Base-by-base conservation (phyloP, 2,329 filamentous ascomycete species). In the Monosporascus sp. region DNA sequence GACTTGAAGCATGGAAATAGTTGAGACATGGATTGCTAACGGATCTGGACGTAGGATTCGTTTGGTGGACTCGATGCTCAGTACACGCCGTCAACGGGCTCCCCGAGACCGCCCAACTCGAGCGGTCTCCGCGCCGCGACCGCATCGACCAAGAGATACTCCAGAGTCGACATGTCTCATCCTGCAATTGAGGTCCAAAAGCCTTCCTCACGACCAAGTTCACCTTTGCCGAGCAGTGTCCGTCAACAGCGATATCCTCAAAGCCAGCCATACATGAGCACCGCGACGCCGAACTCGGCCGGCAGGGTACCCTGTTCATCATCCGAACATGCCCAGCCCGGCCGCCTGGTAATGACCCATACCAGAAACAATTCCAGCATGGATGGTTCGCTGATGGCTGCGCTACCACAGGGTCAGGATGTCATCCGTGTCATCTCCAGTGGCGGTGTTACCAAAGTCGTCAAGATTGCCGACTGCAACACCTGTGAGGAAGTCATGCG, bases 401-500 rank as follows among this genome's bases (percentile, higher is more conserved):
- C 88, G 55, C 76, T 97, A 65, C 92, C 92, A 53, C 81, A 86
- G 59, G 89, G 91, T 70, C 91, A 95, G 69, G 88, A 92, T 55
- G 84, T 96, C 56, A 96, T 97, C 59, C 84, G 92, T 58, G 91
- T 97, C 61, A 96, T 97, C 66, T 96, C 89, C 60, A 94, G 91
- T 48, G 90, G 86, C 57, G 94, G 92, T 50, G 86, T 91, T 57
- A 96, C 91, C 48, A 96, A 96, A 66, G 92, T 97, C 24, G 86
- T 99, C 65, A 94, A 94, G 70, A 91, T 97, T 60, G 88, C 91
- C 59, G 89, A 89, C 59, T 97, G 92, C 78, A 91, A 86, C 66
- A 94, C 88, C 5, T 89, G 91, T 56, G 94, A 97, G 65, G 91
- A 97, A 61, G 89, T 97, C 50, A 93, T 97, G 77, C 81, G 91